A percentile compares a stretch with the other conserved stretches of the same genome.
These are phyloP conservation scores for Alloteropsis semialata DNA, from an alignment of 176 grass and related monocot genomes.

Conservation along the genomic window DNA sequence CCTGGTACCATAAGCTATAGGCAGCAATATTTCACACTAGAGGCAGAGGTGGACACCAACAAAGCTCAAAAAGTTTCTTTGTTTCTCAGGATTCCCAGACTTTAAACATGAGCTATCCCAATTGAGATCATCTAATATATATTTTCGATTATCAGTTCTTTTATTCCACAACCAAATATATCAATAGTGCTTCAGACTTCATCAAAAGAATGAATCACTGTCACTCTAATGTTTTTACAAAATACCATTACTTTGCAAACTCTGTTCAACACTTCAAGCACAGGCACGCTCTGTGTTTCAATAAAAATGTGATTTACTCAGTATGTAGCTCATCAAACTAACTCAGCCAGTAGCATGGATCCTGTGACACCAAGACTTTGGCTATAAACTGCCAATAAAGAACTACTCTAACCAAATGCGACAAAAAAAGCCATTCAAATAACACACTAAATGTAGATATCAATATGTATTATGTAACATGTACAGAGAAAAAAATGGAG, in stretches of 20 bases:
- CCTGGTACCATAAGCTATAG: not conserved
- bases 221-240: too few relatives aligned
- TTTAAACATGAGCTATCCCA: not conserved
- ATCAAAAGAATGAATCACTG: too few relatives aligned
- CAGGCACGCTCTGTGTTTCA: not conserved
- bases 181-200: too few relatives aligned
- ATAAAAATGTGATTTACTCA: not conserved
- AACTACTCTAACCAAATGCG: not conserved
- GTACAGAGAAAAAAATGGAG: not conserved
- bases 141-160: not conserved
- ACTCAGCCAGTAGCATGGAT: not conserved
- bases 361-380: not conserved
- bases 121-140: not conserved
- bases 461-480: too few relatives aligned
- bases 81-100: not conserved
- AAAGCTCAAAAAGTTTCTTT: not conserved
- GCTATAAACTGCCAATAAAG: not conserved
- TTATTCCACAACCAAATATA: too few relatives aligned
- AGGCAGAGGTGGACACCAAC: not conserved
- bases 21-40: not conserved
- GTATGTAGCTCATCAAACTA: not conserved
- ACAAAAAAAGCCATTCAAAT: not conserved
- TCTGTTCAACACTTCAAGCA: not conserved
- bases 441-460: not conserved
- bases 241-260: not conserved